Conservation (phyloP, 441 rosid species). For the Corymbia citriodora region DNA sequence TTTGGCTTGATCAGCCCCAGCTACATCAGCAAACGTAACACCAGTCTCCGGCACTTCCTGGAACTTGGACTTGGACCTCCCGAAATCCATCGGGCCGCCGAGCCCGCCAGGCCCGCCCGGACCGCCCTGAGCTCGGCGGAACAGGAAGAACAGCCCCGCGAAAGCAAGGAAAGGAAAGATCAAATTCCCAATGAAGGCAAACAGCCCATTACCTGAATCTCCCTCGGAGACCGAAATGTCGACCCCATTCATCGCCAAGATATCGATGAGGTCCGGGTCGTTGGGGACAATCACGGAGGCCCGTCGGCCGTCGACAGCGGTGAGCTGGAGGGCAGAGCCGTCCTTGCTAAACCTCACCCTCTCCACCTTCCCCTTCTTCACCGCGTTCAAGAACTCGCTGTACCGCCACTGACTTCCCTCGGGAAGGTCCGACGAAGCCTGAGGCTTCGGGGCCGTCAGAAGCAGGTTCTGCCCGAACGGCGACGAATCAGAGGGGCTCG, state of each 20-base stretch:
- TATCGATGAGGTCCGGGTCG: slow-evolving; percentile 91
- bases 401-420: slow-evolving; percentile 92
- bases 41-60: slow-evolving; percentile 98
- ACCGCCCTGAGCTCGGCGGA: slow-evolving; percentile 85
- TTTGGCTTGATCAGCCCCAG: slow-evolving; percentile 93
- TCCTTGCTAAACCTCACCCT: slow-evolving; percentile 92
- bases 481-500: slow-evolving; percentile 33
- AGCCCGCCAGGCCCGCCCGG: slow-evolving; percentile 93
- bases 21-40: slow-evolving; percentile 81
- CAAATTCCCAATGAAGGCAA: slow-evolving; percentile 68
- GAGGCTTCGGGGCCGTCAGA: slow-evolving; percentile 74
- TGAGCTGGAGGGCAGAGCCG: slow-evolving; percentile 78
- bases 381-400: slow-evolving; percentile 90
- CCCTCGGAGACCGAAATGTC: slow-evolving; percentile 93
- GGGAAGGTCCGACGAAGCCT: slow-evolving; percentile 62
- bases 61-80: slow-evolving; percentile 85
- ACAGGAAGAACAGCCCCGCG: slow-evolving; percentile 77
- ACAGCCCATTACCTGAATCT: slow-evolving; percentile 72
- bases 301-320: slow-evolving; percentile 86
- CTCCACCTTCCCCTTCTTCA: slow-evolving; percentile 87
- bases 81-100: slow-evolving; percentile 97
- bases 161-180: slow-evolving; percentile 73
- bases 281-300: slow-evolving; percentile 78
- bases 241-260: slow-evolving; percentile 88
- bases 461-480: slow-evolving; percentile 62